phyloP scores from a whole-genome alignment of 169 alveolate species.

The Pseudocohnilembus persalinus region DNA sequence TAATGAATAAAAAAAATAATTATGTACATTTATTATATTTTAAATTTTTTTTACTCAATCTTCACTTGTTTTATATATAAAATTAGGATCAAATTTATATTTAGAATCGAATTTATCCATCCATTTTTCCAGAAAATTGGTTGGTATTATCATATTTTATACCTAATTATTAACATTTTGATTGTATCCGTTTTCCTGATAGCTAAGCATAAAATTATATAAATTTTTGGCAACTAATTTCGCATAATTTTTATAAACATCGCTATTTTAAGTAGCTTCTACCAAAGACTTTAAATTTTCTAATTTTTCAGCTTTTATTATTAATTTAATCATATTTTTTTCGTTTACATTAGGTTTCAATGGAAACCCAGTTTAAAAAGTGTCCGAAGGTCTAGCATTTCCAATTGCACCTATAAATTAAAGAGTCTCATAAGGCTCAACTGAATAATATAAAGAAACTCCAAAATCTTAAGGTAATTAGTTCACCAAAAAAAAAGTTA shows the following conservation, averaged over 20 bases:
- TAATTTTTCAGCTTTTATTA: conserved; percentile 67
- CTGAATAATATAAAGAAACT: conserved; percentile 73
- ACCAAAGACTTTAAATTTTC: conserved; percentile 57
- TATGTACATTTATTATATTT: no score
- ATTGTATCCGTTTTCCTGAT: conserved; percentile 46
- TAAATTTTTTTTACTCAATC: background rate
- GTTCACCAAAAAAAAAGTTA: background rate
- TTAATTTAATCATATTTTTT: conserved; percentile 52
- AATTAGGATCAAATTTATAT: conserved; percentile 88
- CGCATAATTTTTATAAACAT: conserved; percentile 73
- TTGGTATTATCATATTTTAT: conserved; percentile 78
- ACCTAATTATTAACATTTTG: conserved; percentile 37
- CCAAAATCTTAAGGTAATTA: conserved; percentile 11
- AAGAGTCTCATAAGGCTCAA: conserved; percentile 67
- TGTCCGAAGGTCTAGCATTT: conserved; percentile 80
- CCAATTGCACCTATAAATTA: conserved; percentile 85
- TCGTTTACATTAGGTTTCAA: conserved; percentile 73
- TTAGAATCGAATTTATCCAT: conserved; percentile 78
- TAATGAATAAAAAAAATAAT: no score
- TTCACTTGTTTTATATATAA: conserved; percentile 73
- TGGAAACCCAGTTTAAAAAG: conserved; percentile 80
- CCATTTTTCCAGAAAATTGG: conserved; percentile 84
- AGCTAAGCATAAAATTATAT: conserved; percentile 80
- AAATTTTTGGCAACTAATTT: conserved; percentile 84
- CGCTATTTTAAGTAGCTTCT: conserved; percentile 55